phyloP scores from a whole-genome alignment of 352 stramenopile species.

The Phytophthora europaea region DNA sequence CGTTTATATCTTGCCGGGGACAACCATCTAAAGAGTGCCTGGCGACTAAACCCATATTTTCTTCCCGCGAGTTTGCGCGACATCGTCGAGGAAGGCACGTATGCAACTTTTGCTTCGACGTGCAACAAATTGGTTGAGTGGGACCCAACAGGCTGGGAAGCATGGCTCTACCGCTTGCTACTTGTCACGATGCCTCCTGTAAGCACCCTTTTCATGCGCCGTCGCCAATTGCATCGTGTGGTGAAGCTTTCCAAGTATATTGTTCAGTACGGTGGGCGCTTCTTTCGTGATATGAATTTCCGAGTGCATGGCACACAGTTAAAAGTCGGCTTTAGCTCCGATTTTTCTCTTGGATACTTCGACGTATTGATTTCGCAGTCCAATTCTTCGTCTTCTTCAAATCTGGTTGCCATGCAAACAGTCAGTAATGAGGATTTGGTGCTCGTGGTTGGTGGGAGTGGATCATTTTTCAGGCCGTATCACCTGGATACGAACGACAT shows the following conservation, averaged over 20 bases:
- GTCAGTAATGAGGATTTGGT: constrained; percentile 44
- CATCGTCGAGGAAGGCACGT: constrained; percentile 84
- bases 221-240: constrained; percentile 70
- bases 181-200: constrained; percentile 59
- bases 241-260: constrained; percentile 77
- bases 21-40: constrained; percentile 76
- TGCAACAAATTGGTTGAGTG: constrained; percentile 81
- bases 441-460: constrained; percentile 76
- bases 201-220: constrained; percentile 72
- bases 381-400: constrained; percentile 36
- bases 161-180: constrained; percentile 69
- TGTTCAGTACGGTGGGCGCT: constrained; percentile 69
- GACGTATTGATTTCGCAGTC: constrained; percentile 72
- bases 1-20: constrained; percentile 80
- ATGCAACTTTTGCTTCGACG: constrained; percentile 69
- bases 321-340: constrained; percentile 86
- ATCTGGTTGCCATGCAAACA: constrained; percentile 39
- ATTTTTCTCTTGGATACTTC: constrained; percentile 88
- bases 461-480: constrained; percentile 85
- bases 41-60: constrained; percentile 72
- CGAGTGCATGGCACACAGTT: constrained; percentile 78
- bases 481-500: constrained; percentile 89
- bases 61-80: constrained; percentile 65
- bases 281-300: constrained; percentile 88
- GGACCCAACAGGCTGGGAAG: constrained; percentile 69